These are phyloP conservation scores for Scleromitrula shiraiana DNA, from an alignment of 2,329 filamentous ascomycete genomes.

Conservation along the genomic window DNA sequence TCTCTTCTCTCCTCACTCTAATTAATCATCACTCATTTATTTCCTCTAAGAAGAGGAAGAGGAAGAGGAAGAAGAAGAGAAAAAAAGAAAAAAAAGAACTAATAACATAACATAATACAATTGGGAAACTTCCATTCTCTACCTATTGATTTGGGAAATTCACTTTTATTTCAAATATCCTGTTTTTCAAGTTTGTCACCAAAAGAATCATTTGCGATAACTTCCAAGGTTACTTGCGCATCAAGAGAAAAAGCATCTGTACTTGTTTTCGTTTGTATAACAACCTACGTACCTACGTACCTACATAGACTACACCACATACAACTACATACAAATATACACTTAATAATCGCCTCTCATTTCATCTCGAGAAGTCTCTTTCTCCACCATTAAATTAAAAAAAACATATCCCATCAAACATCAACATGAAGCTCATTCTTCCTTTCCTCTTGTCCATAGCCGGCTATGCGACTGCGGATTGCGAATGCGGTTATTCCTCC, in stretches of 20 bases:
- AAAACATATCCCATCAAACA: background rate
- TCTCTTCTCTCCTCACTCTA: too few species aligned
- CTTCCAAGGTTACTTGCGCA: background rate
- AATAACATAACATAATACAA: too few species aligned
- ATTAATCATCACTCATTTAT: too few species aligned
- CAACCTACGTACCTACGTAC: background rate
- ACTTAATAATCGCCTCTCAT: too few species aligned
- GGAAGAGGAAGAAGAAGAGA: too few species aligned
- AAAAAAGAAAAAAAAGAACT: too few species aligned
- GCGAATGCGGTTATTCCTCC: conserved; percentile 66
- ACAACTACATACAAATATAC: too few species aligned
- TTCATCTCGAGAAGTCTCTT: background rate
- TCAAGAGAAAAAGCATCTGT: background rate
- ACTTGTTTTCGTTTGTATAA: background rate
- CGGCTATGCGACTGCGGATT: conserved; percentile 31
- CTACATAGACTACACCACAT: too few species aligned
- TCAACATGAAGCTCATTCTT: background rate
- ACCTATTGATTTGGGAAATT: background rate
- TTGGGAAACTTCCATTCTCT: too few species aligned
- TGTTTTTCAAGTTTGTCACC: too few species aligned
- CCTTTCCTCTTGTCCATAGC: background rate
- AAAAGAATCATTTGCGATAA: too few species aligned
- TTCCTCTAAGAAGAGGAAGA: too few species aligned
- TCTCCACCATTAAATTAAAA: background rate
- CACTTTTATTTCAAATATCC: background rate